phyloP scores from a whole-genome alignment of 192 early-diverging fungal genomes.

The Coemansia sp. region DNA sequence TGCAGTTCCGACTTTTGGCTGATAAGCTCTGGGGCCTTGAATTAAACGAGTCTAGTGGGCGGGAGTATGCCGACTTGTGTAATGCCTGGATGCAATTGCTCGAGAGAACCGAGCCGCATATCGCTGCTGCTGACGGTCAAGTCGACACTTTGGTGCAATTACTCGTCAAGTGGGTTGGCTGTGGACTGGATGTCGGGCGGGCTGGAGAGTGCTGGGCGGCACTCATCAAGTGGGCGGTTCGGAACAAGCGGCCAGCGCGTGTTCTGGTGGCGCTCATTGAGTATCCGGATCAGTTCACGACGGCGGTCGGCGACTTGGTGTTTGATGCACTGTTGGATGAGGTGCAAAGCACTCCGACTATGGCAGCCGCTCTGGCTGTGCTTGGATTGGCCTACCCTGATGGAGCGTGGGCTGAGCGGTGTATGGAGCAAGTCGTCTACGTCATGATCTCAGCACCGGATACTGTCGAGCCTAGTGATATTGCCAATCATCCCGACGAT shows the following conservation, averaged over 20 bases:
- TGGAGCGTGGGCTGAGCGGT: slow-evolving; percentile 29
- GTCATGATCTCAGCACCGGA: neutral
- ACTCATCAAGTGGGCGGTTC: slow-evolving; percentile 24
- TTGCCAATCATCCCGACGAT: neutral
- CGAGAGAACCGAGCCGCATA: neutral
- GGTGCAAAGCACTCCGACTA: slow-evolving; percentile 2
- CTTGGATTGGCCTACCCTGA: slow-evolving; percentile 32
- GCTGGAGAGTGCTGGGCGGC: slow-evolving; percentile 11
- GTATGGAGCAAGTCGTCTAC: slow-evolving; percentile 29
- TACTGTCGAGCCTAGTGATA: neutral
- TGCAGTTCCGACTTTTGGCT: slow-evolving; percentile 28
- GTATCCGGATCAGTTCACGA: slow-evolving; percentile 7
- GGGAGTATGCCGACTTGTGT: slow-evolving; percentile 4
- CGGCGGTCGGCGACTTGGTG: neutral
- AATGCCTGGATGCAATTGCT: slow-evolving; percentile 10
- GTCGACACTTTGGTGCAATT: slow-evolving; percentile 20
- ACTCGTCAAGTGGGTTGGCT: slow-evolving; percentile 21
- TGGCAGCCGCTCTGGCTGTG: slow-evolving; percentile 23
- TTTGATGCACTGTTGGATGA: slow-evolving; percentile 16
- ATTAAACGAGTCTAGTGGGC: neutral
- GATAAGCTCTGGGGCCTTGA: slow-evolving; percentile 30
- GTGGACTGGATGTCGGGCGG: neutral
- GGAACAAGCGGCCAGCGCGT: slow-evolving; percentile 1
- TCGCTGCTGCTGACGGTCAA: slow-evolving; percentile 1
- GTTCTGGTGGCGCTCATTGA: slow-evolving; percentile 12